Base-by-base conservation (phyloP, 768 basidiomycete genomes). In the Suillus fuscotomentosus region DNA sequence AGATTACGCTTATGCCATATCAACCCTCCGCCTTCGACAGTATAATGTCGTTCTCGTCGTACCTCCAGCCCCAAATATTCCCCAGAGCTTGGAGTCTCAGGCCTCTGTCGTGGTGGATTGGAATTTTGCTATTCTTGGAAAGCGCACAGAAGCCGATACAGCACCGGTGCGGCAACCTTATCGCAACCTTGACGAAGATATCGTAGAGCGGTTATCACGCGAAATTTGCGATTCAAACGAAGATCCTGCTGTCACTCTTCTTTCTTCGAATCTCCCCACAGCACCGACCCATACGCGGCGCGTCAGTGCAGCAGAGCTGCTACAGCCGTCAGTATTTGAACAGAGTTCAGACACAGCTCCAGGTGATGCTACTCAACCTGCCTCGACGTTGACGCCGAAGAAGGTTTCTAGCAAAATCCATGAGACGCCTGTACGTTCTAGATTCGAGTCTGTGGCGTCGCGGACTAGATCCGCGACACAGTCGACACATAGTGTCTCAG, bases 1-100 rank as follows among this genome's bases (percentile, higher is more conserved):
- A 48, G 88, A 90, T 71, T 85, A 88, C 67, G 83, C 84, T 5
- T 90, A 88, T 70, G 84, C 84, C n/a, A 72, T 88, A 53, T 84
- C 88, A 2, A 77, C 79, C 42, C 75, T 90, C 55, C 82, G 84
- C 39, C 78, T 85, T 60, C 82, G 87, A 63, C 76, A 76, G 53
- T 87, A 86, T 70, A 75, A 77, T 20, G 81, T 89, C 42, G 75
- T 88, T 54, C 66, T 89, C 31, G 73, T 89, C 51, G 78, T 79
- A 50, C 81, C 82, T 6, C 68, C 77, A 3, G 66, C 72, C 39
- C 72, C 76, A 17, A 74, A 72, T 9, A 72, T 77, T 4, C 80
- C 84, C 50, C 68, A 73, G 20, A 84, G 80, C 66, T 76, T 89
- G 43, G 84, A 80, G 63, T 77, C 78, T 24, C 87, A 88, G 60